phyloP scores from a whole-genome alignment of 371 early-diverging fungal genomes.

The Mortierella sp. region DNA sequence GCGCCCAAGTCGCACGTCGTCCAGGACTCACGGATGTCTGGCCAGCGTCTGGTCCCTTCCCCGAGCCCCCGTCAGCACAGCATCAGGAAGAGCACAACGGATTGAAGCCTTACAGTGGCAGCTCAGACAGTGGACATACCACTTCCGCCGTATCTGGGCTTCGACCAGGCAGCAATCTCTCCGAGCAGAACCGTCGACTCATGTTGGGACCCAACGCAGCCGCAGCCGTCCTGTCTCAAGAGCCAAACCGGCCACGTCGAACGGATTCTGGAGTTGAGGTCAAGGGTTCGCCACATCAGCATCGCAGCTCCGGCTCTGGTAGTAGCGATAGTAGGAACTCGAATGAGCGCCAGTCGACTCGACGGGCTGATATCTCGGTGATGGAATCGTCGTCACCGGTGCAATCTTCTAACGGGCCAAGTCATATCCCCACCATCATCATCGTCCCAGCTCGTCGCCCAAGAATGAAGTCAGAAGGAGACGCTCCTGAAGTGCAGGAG shows the following conservation, averaged over 20 bases:
- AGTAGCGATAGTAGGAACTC: conserved; percentile 23
- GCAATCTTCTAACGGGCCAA: neutral
- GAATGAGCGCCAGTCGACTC: conserved; percentile 5
- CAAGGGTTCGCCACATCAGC: conserved; percentile 22
- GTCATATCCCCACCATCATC: neutral
- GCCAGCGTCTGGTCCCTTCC: conserved; percentile 11
- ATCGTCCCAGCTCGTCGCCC: neutral
- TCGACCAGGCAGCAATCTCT: conserved; percentile 7
- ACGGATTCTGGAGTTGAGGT: conserved; percentile 54
- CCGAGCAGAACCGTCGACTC: conserved; percentile 8
- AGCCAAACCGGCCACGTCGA: conserved; percentile 37
- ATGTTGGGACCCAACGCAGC: neutral
- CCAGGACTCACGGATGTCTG: conserved; percentile 25
- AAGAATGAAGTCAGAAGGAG: conserved; percentile 37
- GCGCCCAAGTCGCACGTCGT: conserved; percentile 15
- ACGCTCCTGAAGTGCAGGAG: conserved; percentile 1
- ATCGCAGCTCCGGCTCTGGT: conserved; percentile 9
- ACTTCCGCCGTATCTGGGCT: neutral
- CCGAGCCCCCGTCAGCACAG: neutral
- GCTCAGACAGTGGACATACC: neutral
- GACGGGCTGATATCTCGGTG: neutral
- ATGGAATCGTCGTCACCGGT: conserved; percentile 1
- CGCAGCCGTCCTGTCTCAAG: conserved; percentile 12
- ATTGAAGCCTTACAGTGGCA: neutral
- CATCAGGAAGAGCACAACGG: neutral